Percentiles rank a stretch among this genome's conserved stretches.
Conservation (phyloP, 305 asterid species). For the Withania somnifera region DNA sequence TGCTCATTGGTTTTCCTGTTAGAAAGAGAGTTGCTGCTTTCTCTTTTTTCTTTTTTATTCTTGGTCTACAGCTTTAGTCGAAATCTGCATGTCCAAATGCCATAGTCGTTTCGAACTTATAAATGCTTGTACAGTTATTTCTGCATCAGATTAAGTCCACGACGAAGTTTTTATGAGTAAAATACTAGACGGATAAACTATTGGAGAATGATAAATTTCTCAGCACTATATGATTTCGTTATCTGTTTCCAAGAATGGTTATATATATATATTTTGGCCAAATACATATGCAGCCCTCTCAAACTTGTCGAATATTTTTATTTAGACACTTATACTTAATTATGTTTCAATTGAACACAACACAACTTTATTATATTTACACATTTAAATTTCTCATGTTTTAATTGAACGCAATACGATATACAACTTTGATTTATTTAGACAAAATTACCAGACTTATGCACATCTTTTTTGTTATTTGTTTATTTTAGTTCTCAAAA, state of each 20-base stretch:
- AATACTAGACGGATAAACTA: background rate
- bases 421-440: no score
- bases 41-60: background rate
- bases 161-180: background rate
- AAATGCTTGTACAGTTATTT: background rate
- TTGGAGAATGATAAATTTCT: background rate
- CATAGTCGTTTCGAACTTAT: background rate
- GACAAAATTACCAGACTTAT: no score
- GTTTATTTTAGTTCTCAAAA: no score
- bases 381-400: no score
- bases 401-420: no score
- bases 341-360: no score
- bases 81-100: background rate
- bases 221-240: background rate
- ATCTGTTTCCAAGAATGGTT: background rate
- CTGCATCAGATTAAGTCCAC: background rate
- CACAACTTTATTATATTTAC: no score
- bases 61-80: background rate
- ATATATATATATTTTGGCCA: no score
- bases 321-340: no score
- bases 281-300: no score
- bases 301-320: no score
- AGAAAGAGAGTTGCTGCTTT: background rate
- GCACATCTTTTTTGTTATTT: no score
- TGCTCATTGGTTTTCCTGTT: slow-evolving; percentile 1